phyloP scores from a whole-genome alignment of 2,329 filamentous ascomycete genomes.

The Xylariaceae sp. region DNA sequence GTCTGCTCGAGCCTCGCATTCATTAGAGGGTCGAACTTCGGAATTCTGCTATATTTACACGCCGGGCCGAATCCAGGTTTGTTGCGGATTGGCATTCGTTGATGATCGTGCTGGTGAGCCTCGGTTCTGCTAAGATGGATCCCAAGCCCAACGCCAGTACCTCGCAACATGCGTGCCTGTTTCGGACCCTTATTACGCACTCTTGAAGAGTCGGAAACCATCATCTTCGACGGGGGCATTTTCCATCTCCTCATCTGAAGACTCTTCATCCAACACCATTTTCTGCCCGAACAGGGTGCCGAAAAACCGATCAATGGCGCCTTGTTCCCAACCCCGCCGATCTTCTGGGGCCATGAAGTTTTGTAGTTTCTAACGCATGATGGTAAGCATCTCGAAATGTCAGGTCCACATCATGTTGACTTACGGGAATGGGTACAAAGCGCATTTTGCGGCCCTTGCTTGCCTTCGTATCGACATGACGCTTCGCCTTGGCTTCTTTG shows the following conservation, averaged over 20 bases:
- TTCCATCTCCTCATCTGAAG: constrained; percentile 46
- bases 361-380: constrained; percentile 85
- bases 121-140: neutral
- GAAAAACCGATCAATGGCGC: constrained; percentile 73
- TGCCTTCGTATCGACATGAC: constrained; percentile 84
- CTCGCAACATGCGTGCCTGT: neutral
- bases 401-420: neutral
- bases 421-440: constrained; percentile 49
- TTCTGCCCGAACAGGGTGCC: constrained; percentile 68
- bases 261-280: constrained; percentile 57
- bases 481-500: constrained; percentile 73
- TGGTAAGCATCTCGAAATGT: constrained; percentile 3
- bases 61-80: neutral
- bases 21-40: constrained; percentile 1
- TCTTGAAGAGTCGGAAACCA: constrained; percentile 48
- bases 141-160: neutral
- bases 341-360: constrained; percentile 97
- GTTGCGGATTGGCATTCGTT: constrained; percentile 3
- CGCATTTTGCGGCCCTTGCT: constrained; percentile 92
- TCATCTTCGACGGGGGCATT: constrained; percentile 47
- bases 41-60: neutral
- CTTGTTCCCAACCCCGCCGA: constrained; percentile 70
- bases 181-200: neutral
- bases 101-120: constrained; percentile 16
- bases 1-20: constrained; percentile 15